These are phyloP conservation scores for Breynia disticha DNA, from an alignment of 441 rosid genomes.

Conservation along the genomic window DNA sequence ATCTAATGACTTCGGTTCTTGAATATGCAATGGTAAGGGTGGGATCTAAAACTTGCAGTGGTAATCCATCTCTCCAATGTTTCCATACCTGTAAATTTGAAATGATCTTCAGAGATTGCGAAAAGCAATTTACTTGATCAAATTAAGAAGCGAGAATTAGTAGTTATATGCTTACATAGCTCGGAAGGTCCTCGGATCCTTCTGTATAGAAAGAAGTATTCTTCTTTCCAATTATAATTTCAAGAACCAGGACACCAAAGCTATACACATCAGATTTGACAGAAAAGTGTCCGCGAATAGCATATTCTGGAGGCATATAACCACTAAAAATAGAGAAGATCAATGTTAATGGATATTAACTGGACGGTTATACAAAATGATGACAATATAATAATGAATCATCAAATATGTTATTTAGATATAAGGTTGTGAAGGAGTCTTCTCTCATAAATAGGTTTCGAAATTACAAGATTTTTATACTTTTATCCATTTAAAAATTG, in stretches of 20 bases:
- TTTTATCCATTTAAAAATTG: not conserved
- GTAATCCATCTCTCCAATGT: conserved; percentile 2
- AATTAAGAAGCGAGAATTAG: not conserved
- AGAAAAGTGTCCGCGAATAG: conserved; percentile 1
- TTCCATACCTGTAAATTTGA: conserved; percentile 9
- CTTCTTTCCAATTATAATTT: conserved; percentile 16
- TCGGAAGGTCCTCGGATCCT: conserved; percentile 4
- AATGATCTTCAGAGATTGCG: not conserved
- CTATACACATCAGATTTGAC: conserved; percentile 17
- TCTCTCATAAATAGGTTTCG: too few species aligned
- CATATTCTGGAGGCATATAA: conserved; percentile 20
- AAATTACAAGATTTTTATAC: not conserved
- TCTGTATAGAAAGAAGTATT: not conserved
- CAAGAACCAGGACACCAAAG: conserved; percentile 19
- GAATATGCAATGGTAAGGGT: not conserved
- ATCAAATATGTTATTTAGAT: too few species aligned
- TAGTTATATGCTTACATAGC: conserved; percentile 9
- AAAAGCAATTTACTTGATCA: not conserved
- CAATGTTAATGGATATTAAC: too few species aligned
- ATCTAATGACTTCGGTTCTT: conserved; percentile 10
- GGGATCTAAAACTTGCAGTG: conserved; percentile 2
- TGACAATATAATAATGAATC: too few species aligned
- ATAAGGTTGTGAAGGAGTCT: too few species aligned
- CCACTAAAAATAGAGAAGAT: conserved; percentile 2
- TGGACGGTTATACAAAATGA: too few species aligned